These are phyloP conservation scores for Hypoxylon fuscum DNA, from an alignment of 495 filamentous ascomycete species.

Conservation along the genomic window DNA sequence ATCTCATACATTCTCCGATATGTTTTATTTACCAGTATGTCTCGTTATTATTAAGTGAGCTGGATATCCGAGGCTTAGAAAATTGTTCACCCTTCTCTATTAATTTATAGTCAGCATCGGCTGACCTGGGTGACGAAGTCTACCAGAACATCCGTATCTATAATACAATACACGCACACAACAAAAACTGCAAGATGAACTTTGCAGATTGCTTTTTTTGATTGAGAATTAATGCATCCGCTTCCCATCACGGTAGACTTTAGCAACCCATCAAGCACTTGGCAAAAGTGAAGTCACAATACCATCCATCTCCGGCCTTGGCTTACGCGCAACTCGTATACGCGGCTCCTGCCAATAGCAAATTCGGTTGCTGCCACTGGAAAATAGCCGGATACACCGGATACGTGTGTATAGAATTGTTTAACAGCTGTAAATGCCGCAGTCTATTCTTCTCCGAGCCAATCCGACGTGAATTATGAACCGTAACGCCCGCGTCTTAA, in stretches of 20 bases:
- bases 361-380: background rate
- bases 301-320: slow-evolving; percentile 8
- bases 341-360: slow-evolving; percentile 6
- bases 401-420: background rate
- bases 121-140: background rate
- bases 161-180: slow-evolving; percentile 15
- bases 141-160: background rate
- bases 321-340: slow-evolving; percentile 27
- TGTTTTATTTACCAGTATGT: too few species aligned
- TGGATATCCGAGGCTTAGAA: background rate
- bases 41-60: background rate
- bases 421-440: slow-evolving; percentile 11
- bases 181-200: slow-evolving; percentile 16
- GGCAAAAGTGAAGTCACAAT: background rate
- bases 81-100: background rate
- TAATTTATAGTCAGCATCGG: slow-evolving; percentile 1
- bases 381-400: background rate
- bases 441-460: slow-evolving; percentile 11
- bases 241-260: background rate
- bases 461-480: slow-evolving; percentile 10
- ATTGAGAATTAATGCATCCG: slow-evolving; percentile 8
- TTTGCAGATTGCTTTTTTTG: slow-evolving; percentile 8
- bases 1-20: too few species aligned
- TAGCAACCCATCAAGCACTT: slow-evolving; percentile 2
- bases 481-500: slow-evolving; percentile 31